These are phyloP conservation scores for Neckera pumila DNA, from an alignment of 225 moss, liverwort and hornwort species.

Conservation along the genomic window DNA sequence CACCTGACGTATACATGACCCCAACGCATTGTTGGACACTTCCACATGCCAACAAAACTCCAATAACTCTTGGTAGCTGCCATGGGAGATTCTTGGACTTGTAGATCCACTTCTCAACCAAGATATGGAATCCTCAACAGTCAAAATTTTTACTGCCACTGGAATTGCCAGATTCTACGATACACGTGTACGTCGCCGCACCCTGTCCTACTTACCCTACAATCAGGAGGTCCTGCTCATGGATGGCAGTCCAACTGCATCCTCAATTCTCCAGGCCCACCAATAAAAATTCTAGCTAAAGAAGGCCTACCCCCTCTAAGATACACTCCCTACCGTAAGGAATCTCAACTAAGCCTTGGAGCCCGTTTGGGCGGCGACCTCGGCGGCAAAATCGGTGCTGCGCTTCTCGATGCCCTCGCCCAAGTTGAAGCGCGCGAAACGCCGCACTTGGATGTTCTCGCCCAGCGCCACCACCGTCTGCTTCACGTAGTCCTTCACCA, in stretches of 20 bases:
- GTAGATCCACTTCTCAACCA: neutral
- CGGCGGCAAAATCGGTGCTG: constrained; percentile 72
- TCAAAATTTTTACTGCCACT: constrained; percentile 13
- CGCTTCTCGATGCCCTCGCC: constrained; percentile 92
- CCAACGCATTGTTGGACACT: too few species aligned
- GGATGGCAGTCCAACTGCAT: neutral
- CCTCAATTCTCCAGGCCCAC: neutral
- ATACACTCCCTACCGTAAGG: neutral
- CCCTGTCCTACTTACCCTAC: neutral
- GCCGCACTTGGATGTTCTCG: constrained; percentile 50
- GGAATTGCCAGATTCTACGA: constrained; percentile 2
- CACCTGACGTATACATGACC: neutral
- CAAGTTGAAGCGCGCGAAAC: constrained; percentile 67
- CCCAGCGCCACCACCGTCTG: constrained; percentile 23
- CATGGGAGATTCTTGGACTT: too few species aligned
- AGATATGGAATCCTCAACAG: neutral
- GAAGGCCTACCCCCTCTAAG: neutral
- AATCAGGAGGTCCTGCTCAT: neutral
- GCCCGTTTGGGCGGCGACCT: constrained; percentile 84
- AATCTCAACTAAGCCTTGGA: neutral
- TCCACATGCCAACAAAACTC: too few species aligned
- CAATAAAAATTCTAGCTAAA: neutral
- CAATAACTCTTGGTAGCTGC: too few species aligned
- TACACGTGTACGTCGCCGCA: neutral
- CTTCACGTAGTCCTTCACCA: constrained; percentile 33